phyloP scores from a whole-genome alignment of 2,329 filamentous ascomycete genomes.

The Monosporascus sp. region DNA sequence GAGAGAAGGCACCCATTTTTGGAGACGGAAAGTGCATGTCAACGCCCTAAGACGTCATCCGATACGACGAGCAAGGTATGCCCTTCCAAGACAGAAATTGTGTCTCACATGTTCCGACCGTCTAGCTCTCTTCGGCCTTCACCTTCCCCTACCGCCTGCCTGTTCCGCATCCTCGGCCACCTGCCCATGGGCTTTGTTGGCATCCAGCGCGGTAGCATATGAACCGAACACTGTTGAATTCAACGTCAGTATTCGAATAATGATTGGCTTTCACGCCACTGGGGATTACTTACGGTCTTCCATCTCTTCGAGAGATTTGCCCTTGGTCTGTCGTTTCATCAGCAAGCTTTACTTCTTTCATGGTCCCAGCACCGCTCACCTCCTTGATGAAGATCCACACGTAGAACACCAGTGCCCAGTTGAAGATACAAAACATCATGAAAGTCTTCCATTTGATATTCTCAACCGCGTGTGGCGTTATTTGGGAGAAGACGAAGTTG shows the following conservation, averaged over 20 bases:
- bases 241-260: background rate
- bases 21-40: too few species aligned
- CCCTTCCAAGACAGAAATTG: too few species aligned
- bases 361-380: background rate
- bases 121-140: too few species aligned
- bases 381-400: slow-evolving; percentile 39
- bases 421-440: slow-evolving; percentile 45
- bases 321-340: slow-evolving; percentile 25
- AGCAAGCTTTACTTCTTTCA: background rate
- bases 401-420: slow-evolving; percentile 39
- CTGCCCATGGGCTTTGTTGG: background rate
- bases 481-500: slow-evolving; percentile 44
- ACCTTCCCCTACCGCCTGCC: too few species aligned
- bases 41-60: too few species aligned
- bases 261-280: background rate
- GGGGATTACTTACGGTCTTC: slow-evolving; percentile 16
- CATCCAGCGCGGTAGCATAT: background rate
- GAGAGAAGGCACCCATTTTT: too few species aligned
- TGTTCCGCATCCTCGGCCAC: background rate
- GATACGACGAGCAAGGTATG: too few species aligned
- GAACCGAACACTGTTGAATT: slow-evolving; percentile 2
- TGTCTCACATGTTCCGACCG: too few species aligned
- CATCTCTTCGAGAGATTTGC: slow-evolving; percentile 40
- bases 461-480: slow-evolving; percentile 43
- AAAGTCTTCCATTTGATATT: slow-evolving; percentile 45